Conservation (phyloP, 2,329 filamentous ascomycete species). For the Colletotrichum sp. region DNA sequence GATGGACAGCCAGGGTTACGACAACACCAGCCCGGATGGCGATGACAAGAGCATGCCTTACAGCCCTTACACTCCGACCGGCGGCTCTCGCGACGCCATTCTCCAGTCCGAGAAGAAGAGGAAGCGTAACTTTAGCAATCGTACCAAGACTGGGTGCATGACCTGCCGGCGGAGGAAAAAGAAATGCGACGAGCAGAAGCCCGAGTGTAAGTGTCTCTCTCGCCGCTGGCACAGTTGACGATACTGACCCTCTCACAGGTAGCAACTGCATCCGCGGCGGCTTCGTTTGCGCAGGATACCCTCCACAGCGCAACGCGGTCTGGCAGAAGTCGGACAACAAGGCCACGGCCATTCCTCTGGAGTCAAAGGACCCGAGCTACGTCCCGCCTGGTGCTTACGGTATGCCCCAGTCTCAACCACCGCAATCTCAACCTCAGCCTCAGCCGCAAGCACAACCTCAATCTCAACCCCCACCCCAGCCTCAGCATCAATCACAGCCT, state of each 20-base stretch:
- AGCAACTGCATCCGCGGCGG: constrained; percentile 90
- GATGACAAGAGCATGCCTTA: constrained; percentile 51
- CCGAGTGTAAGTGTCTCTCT: constrained; percentile 74
- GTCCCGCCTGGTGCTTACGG: constrained; percentile 66
- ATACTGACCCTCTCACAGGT: constrained; percentile 52
- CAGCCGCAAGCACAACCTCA: constrained; percentile 30
- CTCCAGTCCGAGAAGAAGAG: constrained; percentile 71
- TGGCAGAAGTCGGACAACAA: constrained; percentile 81
- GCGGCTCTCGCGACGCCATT: constrained; percentile 46
- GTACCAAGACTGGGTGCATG: constrained; percentile 94
- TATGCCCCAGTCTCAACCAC: constrained; percentile 53
- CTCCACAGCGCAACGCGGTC: constrained; percentile 71
- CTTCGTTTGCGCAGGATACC: constrained; percentile 92
- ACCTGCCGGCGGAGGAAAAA: constrained; percentile 94
- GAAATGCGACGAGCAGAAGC: constrained; percentile 95
- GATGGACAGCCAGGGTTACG: constrained; percentile 51
- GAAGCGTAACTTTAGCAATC: constrained; percentile 87
- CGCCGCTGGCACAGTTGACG: neutral
- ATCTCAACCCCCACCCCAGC: constrained; percentile 30
- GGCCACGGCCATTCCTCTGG: constrained; percentile 73
- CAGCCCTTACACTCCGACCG: constrained; percentile 46
- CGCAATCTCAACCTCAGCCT: neutral
- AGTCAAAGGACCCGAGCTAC: constrained; percentile 79
- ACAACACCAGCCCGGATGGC: constrained; percentile 58
- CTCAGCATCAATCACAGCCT: constrained; percentile 24